These are phyloP conservation scores for Populus hybrid DNA, from an alignment of 441 rosid species.

Conservation along the genomic window DNA sequence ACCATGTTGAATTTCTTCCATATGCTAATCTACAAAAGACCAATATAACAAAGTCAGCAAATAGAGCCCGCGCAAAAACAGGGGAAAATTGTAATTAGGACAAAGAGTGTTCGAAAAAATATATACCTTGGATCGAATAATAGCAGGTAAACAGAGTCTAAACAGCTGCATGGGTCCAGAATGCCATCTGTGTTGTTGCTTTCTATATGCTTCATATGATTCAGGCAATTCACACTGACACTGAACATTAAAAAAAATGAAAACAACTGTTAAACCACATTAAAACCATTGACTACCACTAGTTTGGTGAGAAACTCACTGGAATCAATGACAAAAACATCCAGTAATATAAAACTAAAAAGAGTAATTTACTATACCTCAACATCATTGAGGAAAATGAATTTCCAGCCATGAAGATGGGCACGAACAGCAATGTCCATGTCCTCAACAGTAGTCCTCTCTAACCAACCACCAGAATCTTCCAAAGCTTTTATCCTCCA, in stretches of 20 bases:
- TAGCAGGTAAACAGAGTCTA: constrained; percentile 72
- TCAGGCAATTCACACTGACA: constrained; percentile 95
- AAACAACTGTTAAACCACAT: constrained; percentile 7
- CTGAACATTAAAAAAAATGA: constrained; percentile 32
- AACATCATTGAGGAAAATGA: constrained; percentile 79
- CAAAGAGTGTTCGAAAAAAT: neutral
- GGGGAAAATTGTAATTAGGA: neutral
- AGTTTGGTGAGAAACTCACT: neutral
- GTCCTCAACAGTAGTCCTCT: constrained; percentile 96
- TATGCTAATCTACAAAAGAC: constrained; percentile 58
- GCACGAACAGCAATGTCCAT: constrained; percentile 99
- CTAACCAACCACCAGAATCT: constrained; percentile 97
- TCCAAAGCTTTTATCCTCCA: constrained; percentile 97
- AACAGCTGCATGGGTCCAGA: constrained; percentile 98
- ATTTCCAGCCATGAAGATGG: constrained; percentile 88
- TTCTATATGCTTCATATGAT: constrained; percentile 92
- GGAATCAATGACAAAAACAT: neutral
- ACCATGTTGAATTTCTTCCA: constrained; percentile 86
- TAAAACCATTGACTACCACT: neutral
- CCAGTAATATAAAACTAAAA: neutral
- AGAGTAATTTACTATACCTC: constrained; percentile 46
- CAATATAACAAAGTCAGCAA: constrained; percentile 12
- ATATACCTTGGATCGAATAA: constrained; percentile 65
- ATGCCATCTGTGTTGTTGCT: constrained; percentile 97
- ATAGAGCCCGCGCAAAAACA: neutral